Base-by-base conservation (phyloP, 202 grass and related monocot genomes). In the Digitaria exilis region DNA sequence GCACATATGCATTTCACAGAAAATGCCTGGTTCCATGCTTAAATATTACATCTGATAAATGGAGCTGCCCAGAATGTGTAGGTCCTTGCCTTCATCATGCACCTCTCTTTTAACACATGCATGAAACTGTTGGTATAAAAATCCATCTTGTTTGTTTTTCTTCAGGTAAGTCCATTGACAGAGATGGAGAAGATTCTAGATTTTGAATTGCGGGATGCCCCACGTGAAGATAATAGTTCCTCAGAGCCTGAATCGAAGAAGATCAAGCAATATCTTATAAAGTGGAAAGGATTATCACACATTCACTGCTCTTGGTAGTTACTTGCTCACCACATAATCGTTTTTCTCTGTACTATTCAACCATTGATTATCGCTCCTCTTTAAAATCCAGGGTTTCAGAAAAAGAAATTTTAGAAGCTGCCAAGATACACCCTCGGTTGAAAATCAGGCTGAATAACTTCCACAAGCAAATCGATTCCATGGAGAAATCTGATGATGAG, bases 41-140 rank as follows among this genome's bases (percentile, higher is more conserved):
- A 52, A 99, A 90, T 77, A 81, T 84, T 69, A 66, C 79, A 75
- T 67, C 84, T 69, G 91, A 99, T 54, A 92, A 77, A 79, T 94
- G 96, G 96, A 99, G 89, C 81, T 99, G 96, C 83, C 88, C 96
- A 42, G 89, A 96, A 86, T 99, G 96, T 86, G 96, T 99, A 99
- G 84, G 91, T 43, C 29, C 80, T 82, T 61, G 0, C 51, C 64
- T 42, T 89, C 35, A 83, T 81, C 51, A 70, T 30, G 8, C 35
- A 58, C 45, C 6, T 77, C 31, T 74, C 4, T 48, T 76, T 68
- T 62, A 85, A 32, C 25, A 31, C 28, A 42, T 46, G 29, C 25
- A 76, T 79, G 30, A 51, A 58, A 71, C 43, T 39, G 19, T 60
- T 72, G 56, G 57, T 76, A 70, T 86, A 71, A 21, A 2, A 49